phyloP scores from a whole-genome alignment of 1,139 yeast genomes.

The Cylindricascospora bacillispora region DNA sequence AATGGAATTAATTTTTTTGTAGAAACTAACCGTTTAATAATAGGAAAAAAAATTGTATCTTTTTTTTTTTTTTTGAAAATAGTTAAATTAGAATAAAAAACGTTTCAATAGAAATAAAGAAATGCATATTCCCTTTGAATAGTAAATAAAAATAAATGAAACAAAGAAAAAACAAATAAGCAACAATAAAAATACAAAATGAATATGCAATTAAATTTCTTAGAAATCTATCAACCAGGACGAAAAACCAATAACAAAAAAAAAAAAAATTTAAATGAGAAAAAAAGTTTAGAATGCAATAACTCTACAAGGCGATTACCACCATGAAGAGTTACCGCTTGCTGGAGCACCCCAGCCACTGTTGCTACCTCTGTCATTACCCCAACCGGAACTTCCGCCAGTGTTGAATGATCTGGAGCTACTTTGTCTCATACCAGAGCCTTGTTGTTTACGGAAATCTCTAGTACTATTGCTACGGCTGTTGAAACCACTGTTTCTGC shows the following conservation, averaged over 20 bases:
- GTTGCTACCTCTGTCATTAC: slow-evolving; percentile 10
- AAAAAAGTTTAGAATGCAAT: slow-evolving; percentile 5
- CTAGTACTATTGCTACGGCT: slow-evolving; percentile 28
- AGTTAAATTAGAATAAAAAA: slow-evolving; percentile 2
- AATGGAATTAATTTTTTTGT: no score
- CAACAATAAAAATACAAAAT: slow-evolving; percentile 1
- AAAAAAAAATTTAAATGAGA: slow-evolving; percentile 2
- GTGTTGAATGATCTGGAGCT: slow-evolving; percentile 24
- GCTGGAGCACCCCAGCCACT: slow-evolving; percentile 23
- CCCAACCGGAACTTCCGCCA: slow-evolving; percentile 11
- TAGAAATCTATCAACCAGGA: no score
- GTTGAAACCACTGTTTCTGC: slow-evolving; percentile 23
- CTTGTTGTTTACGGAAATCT: slow-evolving; percentile 44
- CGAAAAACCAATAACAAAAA: slow-evolving; percentile 2
- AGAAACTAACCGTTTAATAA: no score
- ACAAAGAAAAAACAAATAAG: slow-evolving; percentile 4
- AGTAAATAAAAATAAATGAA: slow-evolving; percentile 4
- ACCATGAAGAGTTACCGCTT: slow-evolving; percentile 15
- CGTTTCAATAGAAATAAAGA: background rate
- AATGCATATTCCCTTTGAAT: slow-evolving; percentile 1
- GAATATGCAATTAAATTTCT: background rate
- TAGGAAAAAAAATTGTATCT: no score
- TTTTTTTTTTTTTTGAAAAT: no score
- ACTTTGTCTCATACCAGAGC: slow-evolving; percentile 26
- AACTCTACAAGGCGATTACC: slow-evolving; percentile 12